Base-by-base conservation (phyloP, 352 stramenopile genomes). In the Pythium grandisporangium region DNA sequence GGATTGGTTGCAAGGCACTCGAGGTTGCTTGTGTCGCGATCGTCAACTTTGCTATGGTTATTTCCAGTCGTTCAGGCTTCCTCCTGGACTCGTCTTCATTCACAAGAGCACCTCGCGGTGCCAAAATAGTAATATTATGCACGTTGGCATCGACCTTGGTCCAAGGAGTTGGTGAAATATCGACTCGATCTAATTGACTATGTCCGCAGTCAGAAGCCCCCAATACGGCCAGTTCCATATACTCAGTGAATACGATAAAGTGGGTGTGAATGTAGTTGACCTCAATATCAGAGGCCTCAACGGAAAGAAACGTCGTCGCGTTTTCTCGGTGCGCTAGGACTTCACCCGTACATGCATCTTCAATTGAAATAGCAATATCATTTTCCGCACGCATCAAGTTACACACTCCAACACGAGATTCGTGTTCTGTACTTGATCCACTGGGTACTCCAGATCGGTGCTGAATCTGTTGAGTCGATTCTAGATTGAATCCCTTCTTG, bases 181-280 rank as follows among this genome's bases (percentile, higher is more conserved):
- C 43, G 2, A 52, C 30, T 20, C 69, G 69, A n/a, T 68, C 58
- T 19, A 64, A 61, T 38, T 75, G 63, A 7, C 81, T 46, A 14
- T 68, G 70, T 6, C 65, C 63, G 69, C 70, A 90, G 11, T 66
- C 67, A 23, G 77, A 83, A 46, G 85, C 82, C 0, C 59, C 70
- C 20, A 78, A 53, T 16, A 90, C 66, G 20, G 86, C 59, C 46
- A 74, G 71, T 19, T 61, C 63, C 14, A 86, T 30, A 45, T 81
- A 70, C 13, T 84, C 53, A 5, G 55, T 25, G 10, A 89, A 61
- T 1, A 68, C 50, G 16, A 39, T 42, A 23, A 66, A 73, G 26
- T 84, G 64, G 6, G 54, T 48, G 36, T 72, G 56, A 21, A 85
- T 53, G 34, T 84, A 86, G 30, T 82, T 86, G 3, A 89, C 40